A percentile compares a stretch with the other conserved stretches of the same genome.
phyloP scores from a whole-genome alignment of 352 stramenopile species.

The Phytopythium helicoides region DNA sequence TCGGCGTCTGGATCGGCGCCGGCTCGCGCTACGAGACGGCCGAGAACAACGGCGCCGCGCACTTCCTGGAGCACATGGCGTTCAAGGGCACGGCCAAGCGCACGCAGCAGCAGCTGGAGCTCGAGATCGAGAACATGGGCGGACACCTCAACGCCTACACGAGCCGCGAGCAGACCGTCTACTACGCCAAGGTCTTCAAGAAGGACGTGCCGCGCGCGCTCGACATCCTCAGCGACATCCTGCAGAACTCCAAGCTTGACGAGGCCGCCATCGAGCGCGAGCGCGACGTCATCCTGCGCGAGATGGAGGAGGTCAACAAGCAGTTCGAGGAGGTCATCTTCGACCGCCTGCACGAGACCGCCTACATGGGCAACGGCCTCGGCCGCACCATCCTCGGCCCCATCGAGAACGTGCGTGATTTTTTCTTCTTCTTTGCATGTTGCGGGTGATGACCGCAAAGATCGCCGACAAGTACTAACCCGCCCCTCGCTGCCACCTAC shows the following conservation, averaged over 20 bases:
- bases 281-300: constrained; percentile 98
- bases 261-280: constrained; percentile 95
- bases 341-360: constrained; percentile 98
- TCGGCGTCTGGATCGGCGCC: constrained; percentile 97
- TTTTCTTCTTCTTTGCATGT: not conserved
- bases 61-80: constrained; percentile 99
- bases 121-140: constrained; percentile 99
- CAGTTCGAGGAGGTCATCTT: constrained; percentile 98
- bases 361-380: constrained; percentile 97
- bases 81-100: constrained; percentile 99
- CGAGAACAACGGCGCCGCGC: constrained; percentile 98
- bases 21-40: constrained; percentile 98
- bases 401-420: constrained; percentile 95
- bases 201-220: constrained; percentile 96
- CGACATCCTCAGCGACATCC: constrained; percentile 99
- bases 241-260: constrained; percentile 98
- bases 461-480: constrained; percentile 2
- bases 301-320: constrained; percentile 99
- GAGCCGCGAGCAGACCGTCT: constrained; percentile 99
- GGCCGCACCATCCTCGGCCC: constrained; percentile 99
- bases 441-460: too few relatives aligned
- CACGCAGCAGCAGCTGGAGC: constrained; percentile 98
- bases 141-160: constrained; percentile 99
- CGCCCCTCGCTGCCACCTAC: constrained; percentile 4
- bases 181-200: constrained; percentile 99